phyloP scores from a whole-genome alignment of 306 rosid genomes.

The Lathyrus oleraceus region DNA sequence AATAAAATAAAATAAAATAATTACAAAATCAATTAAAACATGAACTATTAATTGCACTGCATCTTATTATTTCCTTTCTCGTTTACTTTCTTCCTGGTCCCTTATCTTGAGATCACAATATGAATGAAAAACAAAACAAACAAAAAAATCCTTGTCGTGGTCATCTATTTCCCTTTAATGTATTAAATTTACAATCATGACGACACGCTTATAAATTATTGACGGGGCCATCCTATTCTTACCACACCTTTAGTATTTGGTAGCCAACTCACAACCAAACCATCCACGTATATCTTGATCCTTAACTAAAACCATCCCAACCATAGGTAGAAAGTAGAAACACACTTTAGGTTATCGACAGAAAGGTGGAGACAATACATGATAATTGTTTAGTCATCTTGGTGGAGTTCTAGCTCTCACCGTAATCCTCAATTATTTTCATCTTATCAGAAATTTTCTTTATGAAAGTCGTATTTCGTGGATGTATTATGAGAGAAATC shows the following conservation, averaged over 20 bases:
- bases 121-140: neutral
- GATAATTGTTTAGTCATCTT: conserved; percentile 8
- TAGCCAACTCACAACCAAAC: conserved; percentile 27
- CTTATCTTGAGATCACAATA: neutral
- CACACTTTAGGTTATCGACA: conserved; percentile 23
- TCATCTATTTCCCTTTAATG: conserved; percentile 7
- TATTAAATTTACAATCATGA: conserved; percentile 19
- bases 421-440: conserved; percentile 21
- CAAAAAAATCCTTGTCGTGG: neutral
- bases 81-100: conserved; percentile 10
- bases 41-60: neutral
- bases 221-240: conserved; percentile 16
- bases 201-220: conserved; percentile 6
- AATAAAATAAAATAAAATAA: no score
- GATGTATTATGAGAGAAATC: conserved; percentile 63
- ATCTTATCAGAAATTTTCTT: conserved; percentile 53
- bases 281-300: neutral
- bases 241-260: conserved; percentile 28
- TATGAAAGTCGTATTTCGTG: conserved; percentile 59
- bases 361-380: neutral
- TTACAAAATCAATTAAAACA: neutral
- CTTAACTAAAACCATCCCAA: conserved; percentile 28
- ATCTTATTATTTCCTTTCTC: neutral
- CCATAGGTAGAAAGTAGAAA: neutral
- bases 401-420: conserved; percentile 23